Conservation (phyloP, 2,329 filamentous ascomycete species). For the Verticillium albo-atrum region DNA sequence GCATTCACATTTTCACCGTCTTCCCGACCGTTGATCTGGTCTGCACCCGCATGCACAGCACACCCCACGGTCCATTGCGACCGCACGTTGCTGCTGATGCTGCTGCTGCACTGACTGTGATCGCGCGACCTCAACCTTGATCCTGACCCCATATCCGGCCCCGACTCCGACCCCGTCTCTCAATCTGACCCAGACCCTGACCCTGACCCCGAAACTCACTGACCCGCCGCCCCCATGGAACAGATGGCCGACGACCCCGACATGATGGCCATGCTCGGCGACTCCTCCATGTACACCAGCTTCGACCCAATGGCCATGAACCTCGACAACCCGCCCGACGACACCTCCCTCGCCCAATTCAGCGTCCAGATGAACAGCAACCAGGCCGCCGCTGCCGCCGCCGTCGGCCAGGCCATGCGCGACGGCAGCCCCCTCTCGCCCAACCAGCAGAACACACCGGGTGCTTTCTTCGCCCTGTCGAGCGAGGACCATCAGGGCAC, state of each 20-base stretch:
- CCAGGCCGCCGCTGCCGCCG: conserved; percentile 19
- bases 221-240: not conserved
- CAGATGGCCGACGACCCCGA: conserved; percentile 25
- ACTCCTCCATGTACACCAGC: conserved; percentile 29
- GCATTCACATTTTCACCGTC: not conserved
- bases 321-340: conserved; percentile 29
- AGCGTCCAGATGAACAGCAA: conserved; percentile 7
- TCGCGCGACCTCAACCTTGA: not conserved
- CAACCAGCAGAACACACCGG: not conserved
- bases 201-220: not conserved
- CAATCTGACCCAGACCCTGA: not conserved
- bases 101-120: not conserved
- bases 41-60: not conserved
- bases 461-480: not conserved
- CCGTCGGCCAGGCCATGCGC: conserved; percentile 7
- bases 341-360: conserved; percentile 19
- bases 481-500: not conserved
- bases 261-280: conserved; percentile 39
- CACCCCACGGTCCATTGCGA: not conserved
- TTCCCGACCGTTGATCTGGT: not conserved
- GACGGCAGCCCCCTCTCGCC: conserved; percentile 2
- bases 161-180: not conserved
- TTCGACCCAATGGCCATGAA: conserved; percentile 37
- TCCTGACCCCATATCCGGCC: not conserved
- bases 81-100: not conserved